Evolutionary conservation across 306 rosid genomes (phyloP), one percentile per base, ranked within the genome.

Genomic region (Castanea crenata): DNA sequence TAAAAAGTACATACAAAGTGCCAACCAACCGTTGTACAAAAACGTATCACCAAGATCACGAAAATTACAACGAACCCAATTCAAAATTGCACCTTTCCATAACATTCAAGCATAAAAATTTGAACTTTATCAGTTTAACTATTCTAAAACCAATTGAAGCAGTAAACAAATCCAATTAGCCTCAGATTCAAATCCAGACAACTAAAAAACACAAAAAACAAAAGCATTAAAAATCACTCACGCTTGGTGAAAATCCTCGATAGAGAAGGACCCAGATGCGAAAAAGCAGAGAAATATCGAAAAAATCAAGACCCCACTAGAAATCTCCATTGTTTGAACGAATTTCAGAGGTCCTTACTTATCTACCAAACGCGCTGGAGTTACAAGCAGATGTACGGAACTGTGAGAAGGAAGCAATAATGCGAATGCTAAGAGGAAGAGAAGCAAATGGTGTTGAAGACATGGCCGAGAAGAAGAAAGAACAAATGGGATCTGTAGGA

Each of bases 181-280:
- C 20, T 73, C n/a, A 71, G 54, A 77, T 71, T 77, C 46, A 71
- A 74, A 79, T 51, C 74, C 31, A 68, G 69, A 79, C 5, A 78
- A 49, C 51, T 2, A 20, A 27, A 34, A 77, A 12, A 67, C 23
- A 23, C 23, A 23, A 79, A 63, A 20, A 49, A 0, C 54, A 63
- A 20, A 49, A 49, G 15, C 58, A 29, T 27, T 52, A 7, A 67
- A 70, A 63, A 73, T 55, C n/a, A 91, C 95, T 91, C 69, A 94
- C 98, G 97, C 87, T 79, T 88, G 97, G 81, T 79, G 92, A 59
- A 86, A 88, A 79, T 86, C 77, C 57, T 86, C 88, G 65, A 90
- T 82, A 64, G 89, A 80, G 71, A 78, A 73, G 19, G 90, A 82
- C 76, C 88, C 78, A 74, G 88, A 81, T 52, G 88, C 85, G 57